Base-by-base conservation (phyloP, 805 yeast genomes). In the Metschnikowia gelsemii region DNA sequence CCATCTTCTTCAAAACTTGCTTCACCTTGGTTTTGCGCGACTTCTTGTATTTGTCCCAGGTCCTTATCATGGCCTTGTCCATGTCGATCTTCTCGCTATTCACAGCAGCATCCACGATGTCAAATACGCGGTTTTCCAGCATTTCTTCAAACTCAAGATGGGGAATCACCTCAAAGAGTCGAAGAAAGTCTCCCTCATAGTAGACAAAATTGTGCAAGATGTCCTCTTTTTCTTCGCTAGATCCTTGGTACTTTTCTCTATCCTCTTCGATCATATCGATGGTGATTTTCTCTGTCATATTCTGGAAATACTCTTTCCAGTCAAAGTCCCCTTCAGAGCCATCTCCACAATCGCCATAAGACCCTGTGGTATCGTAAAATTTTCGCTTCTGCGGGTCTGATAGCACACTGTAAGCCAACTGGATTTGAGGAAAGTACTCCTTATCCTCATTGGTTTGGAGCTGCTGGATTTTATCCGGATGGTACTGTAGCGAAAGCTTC, bases 241-340 rank as follows among this genome's bases (percentile, higher is more conserved):
- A 72, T 3, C 70, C 75, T 52, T 83, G 87, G 55, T 88, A 88
- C 35, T 67, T 73, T 21, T 55, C 46, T 49, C 75, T 78, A 59
- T 89, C 96, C 58, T 82, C 78, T 40, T 78, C 85, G 38, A 88
- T 84, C 65, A 73, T 64, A 37, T 80, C 84, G n/a, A 76, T 68
- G 9, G 79, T 79, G 49, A 82, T 77, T 46, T 75, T 74, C 36
- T 71, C 72, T 41, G 66, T 64, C 52, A 70, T 66, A 8, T 63
- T 59, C 20, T 64, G 68, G 52, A 81, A 81, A 54, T 77, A 76
- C 21, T 75, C 80, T 43, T 66, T 64, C 87, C 87, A 80, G 44
- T 79, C 73, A 42, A 80, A 75, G 7, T 55, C 67, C 8, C 54
- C 71, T 11, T 68, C 73, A 24, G 57, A 66, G 45, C 43, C 58